phyloP scores from a whole-genome alignment of 1,284 basidiomycete genomes.

The Sporisorium scitamineum region DNA sequence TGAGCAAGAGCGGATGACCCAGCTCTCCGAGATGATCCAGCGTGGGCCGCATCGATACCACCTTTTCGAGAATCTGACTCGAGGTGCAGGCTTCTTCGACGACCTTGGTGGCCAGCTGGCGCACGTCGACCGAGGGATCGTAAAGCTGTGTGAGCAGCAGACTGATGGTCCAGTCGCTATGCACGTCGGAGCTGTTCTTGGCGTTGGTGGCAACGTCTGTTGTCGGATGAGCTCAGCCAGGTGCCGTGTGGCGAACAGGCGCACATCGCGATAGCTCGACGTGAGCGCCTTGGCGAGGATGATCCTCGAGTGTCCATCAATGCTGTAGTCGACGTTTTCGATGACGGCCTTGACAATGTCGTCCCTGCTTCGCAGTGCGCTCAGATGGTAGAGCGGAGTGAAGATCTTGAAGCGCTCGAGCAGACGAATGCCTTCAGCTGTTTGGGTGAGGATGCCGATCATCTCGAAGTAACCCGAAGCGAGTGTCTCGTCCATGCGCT shows the following conservation, averaged over 20 bases:
- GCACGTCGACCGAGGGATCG: constrained; percentile 88
- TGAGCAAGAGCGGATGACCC: constrained; percentile 83
- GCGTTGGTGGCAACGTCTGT: constrained; percentile 25
- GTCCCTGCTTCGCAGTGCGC: constrained; percentile 88
- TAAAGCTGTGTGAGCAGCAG: constrained; percentile 94
- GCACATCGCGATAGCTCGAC: constrained; percentile 65
- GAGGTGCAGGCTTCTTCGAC: constrained; percentile 90
- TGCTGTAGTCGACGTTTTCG: constrained; percentile 80
- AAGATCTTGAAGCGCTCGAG: constrained; percentile 93
- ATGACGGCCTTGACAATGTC: constrained; percentile 91
- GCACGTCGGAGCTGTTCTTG: constrained; percentile 28
- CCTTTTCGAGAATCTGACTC: constrained; percentile 83
- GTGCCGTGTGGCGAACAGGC: constrained; percentile 87
- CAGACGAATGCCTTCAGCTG: constrained; percentile 86
- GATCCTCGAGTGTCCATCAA: constrained; percentile 70
- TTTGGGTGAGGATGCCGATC: constrained; percentile 88
- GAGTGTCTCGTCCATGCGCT: constrained; percentile 83
- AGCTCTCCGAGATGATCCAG: constrained; percentile 94
- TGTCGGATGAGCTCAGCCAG: constrained; percentile 74
- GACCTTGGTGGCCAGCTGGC: constrained; percentile 86
- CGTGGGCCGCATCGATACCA: constrained; percentile 93
- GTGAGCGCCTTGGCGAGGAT: constrained; percentile 91
- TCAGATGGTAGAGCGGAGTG: constrained; percentile 92
- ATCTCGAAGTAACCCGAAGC: constrained; percentile 95
- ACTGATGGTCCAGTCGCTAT: constrained; percentile 61